A percentile compares a stretch with the other conserved stretches of the same genome.
These are phyloP conservation scores for Luzula sylvatica DNA, from an alignment of 176 grass and related monocot species.

Conservation along the genomic window DNA sequence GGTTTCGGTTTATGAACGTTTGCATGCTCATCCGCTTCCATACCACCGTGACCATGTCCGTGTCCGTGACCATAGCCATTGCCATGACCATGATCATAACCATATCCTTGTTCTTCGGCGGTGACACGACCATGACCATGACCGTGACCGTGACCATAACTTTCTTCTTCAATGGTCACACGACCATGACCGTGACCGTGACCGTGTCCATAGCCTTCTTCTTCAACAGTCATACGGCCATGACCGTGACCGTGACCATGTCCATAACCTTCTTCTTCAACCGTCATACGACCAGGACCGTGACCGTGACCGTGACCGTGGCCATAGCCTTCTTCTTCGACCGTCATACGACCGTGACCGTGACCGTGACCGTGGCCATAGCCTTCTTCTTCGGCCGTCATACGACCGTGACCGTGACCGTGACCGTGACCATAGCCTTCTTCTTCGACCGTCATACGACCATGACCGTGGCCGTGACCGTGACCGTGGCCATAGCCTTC, in stretches of 20 bases:
- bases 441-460: no score
- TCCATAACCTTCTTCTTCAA: neutral
- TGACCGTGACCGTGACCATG: neutral
- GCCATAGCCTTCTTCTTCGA: neutral
- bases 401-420: no score
- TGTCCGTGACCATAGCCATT: neutral
- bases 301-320: neutral
- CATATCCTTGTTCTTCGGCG: neutral
- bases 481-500: no score
- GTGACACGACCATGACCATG: neutral
- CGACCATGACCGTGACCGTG: neutral
- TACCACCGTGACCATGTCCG: neutral
- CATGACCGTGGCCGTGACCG: no score
- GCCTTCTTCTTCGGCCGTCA: no score
- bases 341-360: neutral
- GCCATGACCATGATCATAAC: neutral
- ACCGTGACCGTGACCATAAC: no score
- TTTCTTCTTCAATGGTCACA: neutral
- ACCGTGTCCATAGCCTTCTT: neutral
- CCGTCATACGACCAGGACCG: neutral
- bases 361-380: neutral
- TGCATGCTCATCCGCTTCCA: neutral
- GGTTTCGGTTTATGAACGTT: neutral
- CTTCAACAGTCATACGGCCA: neutral
- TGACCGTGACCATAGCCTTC: no score